Conservation (phyloP, 495 filamentous ascomycete species). For the Talaromyces wortmannii region DNA sequence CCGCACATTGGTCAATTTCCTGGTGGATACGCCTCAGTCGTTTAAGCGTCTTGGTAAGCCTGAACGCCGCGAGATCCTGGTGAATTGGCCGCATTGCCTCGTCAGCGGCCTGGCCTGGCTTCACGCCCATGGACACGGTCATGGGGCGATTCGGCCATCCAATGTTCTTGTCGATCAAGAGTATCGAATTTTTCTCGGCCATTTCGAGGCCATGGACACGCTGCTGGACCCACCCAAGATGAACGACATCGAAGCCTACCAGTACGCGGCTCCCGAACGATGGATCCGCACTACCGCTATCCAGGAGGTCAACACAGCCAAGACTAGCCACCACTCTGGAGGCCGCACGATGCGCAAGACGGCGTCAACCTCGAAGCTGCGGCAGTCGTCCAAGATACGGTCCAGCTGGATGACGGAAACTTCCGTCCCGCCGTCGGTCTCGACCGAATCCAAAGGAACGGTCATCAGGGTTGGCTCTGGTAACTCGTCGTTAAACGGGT, state of each 20-base stretch:
- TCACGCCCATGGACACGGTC: conserved; percentile 63
- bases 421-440: conserved; percentile 18
- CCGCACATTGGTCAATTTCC: conserved; percentile 68
- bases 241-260: conserved; percentile 74
- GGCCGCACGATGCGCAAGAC: conserved; percentile 28
- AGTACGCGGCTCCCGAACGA: conserved; percentile 81
- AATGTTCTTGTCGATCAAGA: conserved; percentile 69
- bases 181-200: conserved; percentile 66
- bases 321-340: conserved; percentile 34
- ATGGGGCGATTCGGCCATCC: conserved; percentile 78
- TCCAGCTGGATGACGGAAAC: conserved; percentile 11
- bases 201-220: conserved; percentile 59
- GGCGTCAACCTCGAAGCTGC: not conserved
- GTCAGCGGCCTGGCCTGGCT: conserved; percentile 70
- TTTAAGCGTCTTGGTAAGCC: conserved; percentile 70
- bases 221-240: conserved; percentile 42
- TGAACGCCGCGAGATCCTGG: conserved; percentile 57
- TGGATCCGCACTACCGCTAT: conserved; percentile 43
- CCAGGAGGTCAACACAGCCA: conserved; percentile 20
- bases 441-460: conserved; percentile 30
- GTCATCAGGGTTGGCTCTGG: conserved; percentile 29
- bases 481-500: conserved; percentile 27
- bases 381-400: not conserved
- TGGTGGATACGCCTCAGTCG: conserved; percentile 56
- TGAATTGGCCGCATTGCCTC: conserved; percentile 88